phyloP scores from a whole-genome alignment of 192 early-diverging fungal species.

The Pecoramyces ruminantium region DNA sequence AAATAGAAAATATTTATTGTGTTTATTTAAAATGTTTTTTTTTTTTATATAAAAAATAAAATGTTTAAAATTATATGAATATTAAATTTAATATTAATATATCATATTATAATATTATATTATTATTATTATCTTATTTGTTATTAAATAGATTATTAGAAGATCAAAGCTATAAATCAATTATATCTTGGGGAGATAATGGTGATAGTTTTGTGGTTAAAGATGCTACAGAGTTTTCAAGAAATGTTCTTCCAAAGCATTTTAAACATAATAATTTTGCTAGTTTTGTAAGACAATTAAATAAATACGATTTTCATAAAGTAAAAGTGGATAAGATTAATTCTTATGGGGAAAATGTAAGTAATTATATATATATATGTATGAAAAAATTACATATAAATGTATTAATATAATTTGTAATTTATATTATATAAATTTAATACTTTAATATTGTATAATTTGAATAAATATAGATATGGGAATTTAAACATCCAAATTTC shows the following conservation, averaged over 20 bases:
- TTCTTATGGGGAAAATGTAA: constrained; percentile 24
- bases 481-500: constrained; percentile 51
- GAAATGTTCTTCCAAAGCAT: constrained; percentile 58
- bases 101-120: too few species aligned
- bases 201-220: constrained; percentile 79
- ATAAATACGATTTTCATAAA: constrained; percentile 69
- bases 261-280: constrained; percentile 61
- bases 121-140: too few species aligned
- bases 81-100: too few species aligned
- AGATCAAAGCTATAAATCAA: constrained; percentile 33
- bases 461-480: too few species aligned
- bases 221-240: constrained; percentile 68
- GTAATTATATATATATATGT: neutral
- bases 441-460: too few species aligned
- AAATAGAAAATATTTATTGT: too few species aligned
- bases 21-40: too few species aligned
- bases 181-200: constrained; percentile 55
- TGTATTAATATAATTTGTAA: too few species aligned
- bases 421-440: too few species aligned
- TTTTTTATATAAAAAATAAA: too few species aligned
- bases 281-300: constrained; percentile 36
- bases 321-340: constrained; percentile 25
- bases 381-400: too few species aligned
- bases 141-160: constrained; percentile 59
- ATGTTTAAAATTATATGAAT: too few species aligned